These are phyloP conservation scores for Phialocephala subalpina DNA, from an alignment of 2,329 filamentous ascomycete genomes.

Conservation along the genomic window DNA sequence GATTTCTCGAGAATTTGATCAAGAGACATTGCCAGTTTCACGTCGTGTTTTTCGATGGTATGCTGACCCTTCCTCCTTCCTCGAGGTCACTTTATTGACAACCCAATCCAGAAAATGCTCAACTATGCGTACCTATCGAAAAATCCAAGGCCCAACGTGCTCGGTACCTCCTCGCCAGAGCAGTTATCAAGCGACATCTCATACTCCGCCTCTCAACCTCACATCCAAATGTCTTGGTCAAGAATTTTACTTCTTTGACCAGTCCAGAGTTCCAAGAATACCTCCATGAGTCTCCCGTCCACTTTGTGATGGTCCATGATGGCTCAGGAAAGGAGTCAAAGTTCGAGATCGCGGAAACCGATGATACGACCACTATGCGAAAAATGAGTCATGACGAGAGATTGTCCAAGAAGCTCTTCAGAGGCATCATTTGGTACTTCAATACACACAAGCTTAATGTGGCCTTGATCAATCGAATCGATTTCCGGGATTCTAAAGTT, in stretches of 20 bases:
- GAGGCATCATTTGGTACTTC: slow-evolving; percentile 61
- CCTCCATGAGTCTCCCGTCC: slow-evolving; percentile 59
- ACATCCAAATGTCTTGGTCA: slow-evolving; percentile 43
- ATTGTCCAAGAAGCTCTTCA: slow-evolving; percentile 42
- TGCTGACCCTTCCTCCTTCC: not conserved
- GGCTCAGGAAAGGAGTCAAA: slow-evolving; percentile 48
- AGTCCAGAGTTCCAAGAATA: slow-evolving; percentile 63
- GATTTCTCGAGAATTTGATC: slow-evolving; percentile 66
- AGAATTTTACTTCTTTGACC: slow-evolving; percentile 53
- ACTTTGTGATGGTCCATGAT: slow-evolving; percentile 76
- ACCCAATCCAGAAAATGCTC: slow-evolving; percentile 49
- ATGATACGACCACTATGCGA: not conserved
- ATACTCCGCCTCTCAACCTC: slow-evolving; percentile 35
- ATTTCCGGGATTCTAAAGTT: slow-evolving; percentile 62
- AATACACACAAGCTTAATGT: slow-evolving; percentile 65
- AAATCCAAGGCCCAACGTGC: slow-evolving; percentile 44
- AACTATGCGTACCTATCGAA: slow-evolving; percentile 61
- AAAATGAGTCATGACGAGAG: slow-evolving; percentile 20
- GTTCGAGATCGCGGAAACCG: not conserved
- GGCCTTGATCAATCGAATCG: slow-evolving; percentile 68
- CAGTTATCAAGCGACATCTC: slow-evolving; percentile 70
- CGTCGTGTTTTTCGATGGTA: slow-evolving; percentile 67
- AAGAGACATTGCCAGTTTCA: slow-evolving; percentile 75
- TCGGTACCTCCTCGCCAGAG: slow-evolving; percentile 65
- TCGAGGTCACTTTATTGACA: slow-evolving; percentile 21